Evolutionary conservation across 306 rosid species (phyloP), one percentile per base, ranked within the genome.

Genomic region (Calophaca sinica): DNA sequence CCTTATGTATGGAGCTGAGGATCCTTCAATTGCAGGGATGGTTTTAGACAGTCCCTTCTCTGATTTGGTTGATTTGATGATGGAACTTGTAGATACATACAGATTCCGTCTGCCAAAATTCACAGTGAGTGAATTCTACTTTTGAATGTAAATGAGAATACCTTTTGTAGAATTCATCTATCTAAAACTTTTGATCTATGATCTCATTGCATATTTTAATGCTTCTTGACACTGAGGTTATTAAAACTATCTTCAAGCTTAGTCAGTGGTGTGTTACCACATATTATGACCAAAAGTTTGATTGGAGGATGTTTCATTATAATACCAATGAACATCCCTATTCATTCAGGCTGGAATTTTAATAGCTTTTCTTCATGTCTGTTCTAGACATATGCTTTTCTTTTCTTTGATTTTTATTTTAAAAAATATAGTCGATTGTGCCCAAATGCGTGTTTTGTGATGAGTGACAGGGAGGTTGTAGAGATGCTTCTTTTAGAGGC

Each of bases 1-100:
- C 91, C 96, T 94, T 72, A 83, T 92, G 92, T 94, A 92, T 86
- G 97, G 96, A 70, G 89, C 96, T 41, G 99, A 90, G 84, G 96
- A 94, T 85, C 99, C 98, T 87, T 94, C 99, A 57, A 92, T 94
- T 69, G 97, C 97, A 44, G 97, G 96, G 84, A 89, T 94, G 90
- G 99, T 91, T 79, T 88, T 94, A 71, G 99, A 94, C 80, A 94
- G 97, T 61, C 99, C 99, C 66, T 92, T 94, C 80, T 87, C 99
- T 64, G 96, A 90, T 81, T 87, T 94, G 89, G 96, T 94, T 78
- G 96, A 92, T 79, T 87, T 94, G 73, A 94, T 94, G 99, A 94
- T 94, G 97, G 99, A 92, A 80, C 92, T 92, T 35, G 98, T 94
- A 32, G 96, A 89, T 72, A 88, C 93, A 35, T 92, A 92, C 81